Base-by-base conservation (phyloP, 2,329 filamentous ascomycete genomes). In the Pseudogymnoascus sp. region DNA sequence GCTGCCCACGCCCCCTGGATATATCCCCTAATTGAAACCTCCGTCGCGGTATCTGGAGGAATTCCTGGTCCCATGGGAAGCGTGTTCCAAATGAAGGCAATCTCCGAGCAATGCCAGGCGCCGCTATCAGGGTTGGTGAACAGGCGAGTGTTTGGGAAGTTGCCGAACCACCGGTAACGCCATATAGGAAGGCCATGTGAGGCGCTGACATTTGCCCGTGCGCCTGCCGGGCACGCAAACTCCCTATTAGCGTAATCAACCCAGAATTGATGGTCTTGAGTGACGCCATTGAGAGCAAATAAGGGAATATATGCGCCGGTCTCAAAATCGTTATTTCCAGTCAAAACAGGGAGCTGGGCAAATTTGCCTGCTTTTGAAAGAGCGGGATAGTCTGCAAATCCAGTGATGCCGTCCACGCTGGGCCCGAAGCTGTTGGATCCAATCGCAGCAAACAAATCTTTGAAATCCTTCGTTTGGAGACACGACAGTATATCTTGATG, bases 1-100 rank as follows among this genome's bases (percentile, higher is more conserved):
- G 74, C 67, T 0, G 75, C 71, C 76, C 75, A 78, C 7, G 75
- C 76, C 1, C 71, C 71, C 12, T 73, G 70, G 61, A 77, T 70
- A 38, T 75, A 76, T 23, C 69, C 66, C 23, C 68, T 72, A 5
- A 76, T 69, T 5, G 63, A 66, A 37, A 69, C 66, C 62, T 77
- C 68, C 50, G 69, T 69, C 6, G 61, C 16, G 0, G 73, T 75
- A 31, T 71, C 67, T 0, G 67, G 61, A 1, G 68, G 56, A 1
- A 69, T 64, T 18, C 42, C 21, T 33, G 37, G 18, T 0, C 62
- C 18, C 2, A 31, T 60, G 16, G 70, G 66, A 10, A 64, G 66
- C 0, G 70, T 75, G 59, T 73, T 69, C 61, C 76, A 76, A 1
- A 77, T 61, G 5, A 74, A 60, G 4, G 70, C 67, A 5, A 77